Evolutionary conservation across 1,139 yeast species (phyloP).

Genomic region (Keqinozyma sinolaborantium): DNA sequence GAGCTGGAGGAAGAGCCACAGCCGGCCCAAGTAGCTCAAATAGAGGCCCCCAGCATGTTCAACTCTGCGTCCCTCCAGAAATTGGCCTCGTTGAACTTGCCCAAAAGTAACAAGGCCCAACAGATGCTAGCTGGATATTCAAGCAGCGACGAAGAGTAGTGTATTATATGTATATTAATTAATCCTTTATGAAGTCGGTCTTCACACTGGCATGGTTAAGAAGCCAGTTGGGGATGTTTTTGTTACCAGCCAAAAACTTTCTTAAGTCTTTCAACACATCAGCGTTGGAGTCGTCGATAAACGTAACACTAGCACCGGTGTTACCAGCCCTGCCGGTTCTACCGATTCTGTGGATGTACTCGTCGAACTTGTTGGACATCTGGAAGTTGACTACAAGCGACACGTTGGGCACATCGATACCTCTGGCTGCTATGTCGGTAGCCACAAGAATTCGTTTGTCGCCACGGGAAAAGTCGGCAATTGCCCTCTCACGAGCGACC

Average conservation of each 20-base stretch:
- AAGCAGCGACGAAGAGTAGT: constrained; percentile 22
- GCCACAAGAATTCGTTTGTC: constrained; percentile 71
- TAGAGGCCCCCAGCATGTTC: neutral
- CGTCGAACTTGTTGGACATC: constrained; percentile 74
- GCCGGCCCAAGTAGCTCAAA: neutral
- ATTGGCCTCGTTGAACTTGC: neutral
- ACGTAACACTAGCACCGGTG: constrained; percentile 71
- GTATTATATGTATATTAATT: constrained; percentile 1
- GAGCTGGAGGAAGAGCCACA: neutral
- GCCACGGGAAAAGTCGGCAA: constrained; percentile 60
- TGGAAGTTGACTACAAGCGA: constrained; percentile 83
- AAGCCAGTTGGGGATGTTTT: constrained; percentile 53
- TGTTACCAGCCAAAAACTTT: constrained; percentile 35
- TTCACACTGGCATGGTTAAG: constrained; percentile 21
- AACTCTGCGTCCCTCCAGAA: neutral
- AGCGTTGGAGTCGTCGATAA: constrained; percentile 57
- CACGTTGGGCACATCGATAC: constrained; percentile 86
- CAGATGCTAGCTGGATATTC: constrained; percentile 13
- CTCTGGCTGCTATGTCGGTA: constrained; percentile 96
- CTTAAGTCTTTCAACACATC: constrained; percentile 51
- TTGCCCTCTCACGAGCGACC: constrained; percentile 79
- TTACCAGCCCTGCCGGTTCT: constrained; percentile 96
- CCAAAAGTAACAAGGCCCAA: neutral
- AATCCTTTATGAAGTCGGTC: constrained; percentile 7
- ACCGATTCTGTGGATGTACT: constrained; percentile 89